These are phyloP conservation scores for Clonostachys sp. DNA, from an alignment of 2,329 filamentous ascomycete genomes.

Conservation along the genomic window DNA sequence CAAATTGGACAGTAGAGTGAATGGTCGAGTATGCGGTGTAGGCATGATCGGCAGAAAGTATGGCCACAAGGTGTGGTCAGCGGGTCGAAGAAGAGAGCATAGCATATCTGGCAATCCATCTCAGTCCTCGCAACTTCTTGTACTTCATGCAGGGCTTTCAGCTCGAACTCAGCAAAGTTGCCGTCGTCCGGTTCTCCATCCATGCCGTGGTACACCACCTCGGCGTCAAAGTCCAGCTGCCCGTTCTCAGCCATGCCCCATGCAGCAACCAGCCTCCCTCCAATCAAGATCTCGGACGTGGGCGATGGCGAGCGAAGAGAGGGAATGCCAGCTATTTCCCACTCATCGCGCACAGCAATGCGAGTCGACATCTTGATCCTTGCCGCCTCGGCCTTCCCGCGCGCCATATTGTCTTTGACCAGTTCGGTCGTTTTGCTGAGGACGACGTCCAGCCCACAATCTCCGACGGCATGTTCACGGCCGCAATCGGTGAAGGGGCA, in stretches of 20 bases:
- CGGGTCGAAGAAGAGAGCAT: slow-evolving; percentile 74
- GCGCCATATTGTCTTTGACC: slow-evolving; percentile 47
- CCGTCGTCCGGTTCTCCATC: slow-evolving; percentile 12
- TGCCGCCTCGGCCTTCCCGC: slow-evolving; percentile 23
- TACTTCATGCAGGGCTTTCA: slow-evolving; percentile 42
- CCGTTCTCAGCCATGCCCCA: slow-evolving; percentile 63
- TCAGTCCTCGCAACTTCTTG: slow-evolving; percentile 62
- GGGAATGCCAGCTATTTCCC: slow-evolving; percentile 25
- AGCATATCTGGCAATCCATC: slow-evolving; percentile 86
- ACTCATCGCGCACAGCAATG: slow-evolving; percentile 15
- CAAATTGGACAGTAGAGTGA: slow-evolving; percentile 78
- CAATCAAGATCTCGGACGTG: slow-evolving; percentile 36
- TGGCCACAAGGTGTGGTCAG: slow-evolving; percentile 84
- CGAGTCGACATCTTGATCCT: slow-evolving; percentile 22
- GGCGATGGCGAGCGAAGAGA: slow-evolving; percentile 8
- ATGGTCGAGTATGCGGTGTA: slow-evolving; percentile 73
- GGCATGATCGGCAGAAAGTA: slow-evolving; percentile 79
- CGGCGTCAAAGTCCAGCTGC: slow-evolving; percentile 49
- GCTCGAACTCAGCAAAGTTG: slow-evolving; percentile 7
- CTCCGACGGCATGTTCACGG: slow-evolving; percentile 69
- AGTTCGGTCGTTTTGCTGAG: slow-evolving; percentile 66
- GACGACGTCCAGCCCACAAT: slow-evolving; percentile 74
- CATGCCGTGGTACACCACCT: slow-evolving; percentile 40
- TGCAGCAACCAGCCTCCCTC: slow-evolving; percentile 60
- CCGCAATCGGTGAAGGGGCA: slow-evolving; percentile 67